Conservation (phyloP, 164 flowering plant species). For the Sedum album region DNA sequence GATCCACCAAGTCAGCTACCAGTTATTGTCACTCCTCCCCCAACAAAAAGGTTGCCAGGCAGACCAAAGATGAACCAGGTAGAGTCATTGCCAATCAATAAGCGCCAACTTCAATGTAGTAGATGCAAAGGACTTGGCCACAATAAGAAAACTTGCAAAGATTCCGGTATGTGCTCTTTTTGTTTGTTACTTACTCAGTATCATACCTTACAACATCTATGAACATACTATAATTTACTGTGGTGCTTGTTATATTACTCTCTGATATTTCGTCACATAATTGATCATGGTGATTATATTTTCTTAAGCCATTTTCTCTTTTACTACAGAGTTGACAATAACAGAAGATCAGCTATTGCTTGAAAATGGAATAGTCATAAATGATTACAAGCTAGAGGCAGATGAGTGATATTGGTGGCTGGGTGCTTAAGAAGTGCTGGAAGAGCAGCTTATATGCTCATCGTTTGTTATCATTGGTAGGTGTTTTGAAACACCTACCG, state of each 20-base stretch:
- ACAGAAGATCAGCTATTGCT: background rate
- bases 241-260: background rate
- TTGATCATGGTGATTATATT: background rate
- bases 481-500: no score
- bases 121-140: background rate
- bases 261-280: background rate
- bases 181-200: background rate
- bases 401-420: background rate
- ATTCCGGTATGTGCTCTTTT: background rate
- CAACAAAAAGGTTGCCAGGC: background rate
- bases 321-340: background rate
- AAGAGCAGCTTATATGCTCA: background rate
- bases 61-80: background rate
- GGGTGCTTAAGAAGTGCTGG: no score
- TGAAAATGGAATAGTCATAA: background rate
- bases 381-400: background rate
- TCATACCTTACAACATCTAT: background rate
- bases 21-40: background rate
- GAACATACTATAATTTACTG: background rate
- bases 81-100: background rate
- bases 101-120: background rate
- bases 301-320: background rate
- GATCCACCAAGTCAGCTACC: no score
- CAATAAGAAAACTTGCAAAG: background rate
- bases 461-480: background rate